Evolutionary conservation across 1,284 basidiomycete species (phyloP).

Genomic region (Rhizoctonia solani): DNA sequence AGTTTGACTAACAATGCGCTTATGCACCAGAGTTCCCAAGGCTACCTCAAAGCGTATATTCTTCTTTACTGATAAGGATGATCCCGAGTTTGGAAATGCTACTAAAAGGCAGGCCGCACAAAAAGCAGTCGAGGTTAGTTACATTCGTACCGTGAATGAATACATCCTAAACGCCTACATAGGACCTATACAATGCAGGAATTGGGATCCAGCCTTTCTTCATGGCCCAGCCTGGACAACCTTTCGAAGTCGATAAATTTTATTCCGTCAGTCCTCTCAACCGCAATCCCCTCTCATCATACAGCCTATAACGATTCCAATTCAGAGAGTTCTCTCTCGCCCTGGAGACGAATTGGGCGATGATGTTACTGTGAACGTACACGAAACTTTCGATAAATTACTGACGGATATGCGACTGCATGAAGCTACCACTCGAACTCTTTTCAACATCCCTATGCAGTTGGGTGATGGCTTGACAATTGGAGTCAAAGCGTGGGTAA

Average conservation of each 20-base stretch:
- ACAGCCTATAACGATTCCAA: background rate
- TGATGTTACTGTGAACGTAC: constrained; percentile 43
- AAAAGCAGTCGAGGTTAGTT: constrained; percentile 66
- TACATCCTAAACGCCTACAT: constrained; percentile 21
- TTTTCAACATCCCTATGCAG: constrained; percentile 81
- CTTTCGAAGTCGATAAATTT: constrained; percentile 78
- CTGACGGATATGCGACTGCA: constrained; percentile 72
- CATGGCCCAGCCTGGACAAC: constrained; percentile 70
- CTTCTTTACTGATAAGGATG: constrained; percentile 88
- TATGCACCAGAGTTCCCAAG: constrained; percentile 67
- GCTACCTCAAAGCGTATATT: constrained; percentile 90
- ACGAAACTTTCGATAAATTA: constrained; percentile 51
- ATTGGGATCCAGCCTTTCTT: constrained; percentile 91
- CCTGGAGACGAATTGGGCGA: constrained; percentile 51
- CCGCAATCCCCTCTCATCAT: background rate
- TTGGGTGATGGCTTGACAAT: constrained; percentile 83
- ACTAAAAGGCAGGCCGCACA: constrained; percentile 60
- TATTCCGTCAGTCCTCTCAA: constrained; percentile 67
- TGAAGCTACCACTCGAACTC: constrained; percentile 85
- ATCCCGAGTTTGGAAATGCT: constrained; percentile 54
- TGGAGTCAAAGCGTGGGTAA: constrained; percentile 82
- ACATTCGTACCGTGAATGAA: background rate
- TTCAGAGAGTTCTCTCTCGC: constrained; percentile 59
- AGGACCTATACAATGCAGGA: constrained; percentile 84
- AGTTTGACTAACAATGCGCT: constrained; percentile 12